Evolutionary conservation across 2,329 filamentous ascomycete species (phyloP).

Genomic region (Chalaropsis ovoidea): DNA sequence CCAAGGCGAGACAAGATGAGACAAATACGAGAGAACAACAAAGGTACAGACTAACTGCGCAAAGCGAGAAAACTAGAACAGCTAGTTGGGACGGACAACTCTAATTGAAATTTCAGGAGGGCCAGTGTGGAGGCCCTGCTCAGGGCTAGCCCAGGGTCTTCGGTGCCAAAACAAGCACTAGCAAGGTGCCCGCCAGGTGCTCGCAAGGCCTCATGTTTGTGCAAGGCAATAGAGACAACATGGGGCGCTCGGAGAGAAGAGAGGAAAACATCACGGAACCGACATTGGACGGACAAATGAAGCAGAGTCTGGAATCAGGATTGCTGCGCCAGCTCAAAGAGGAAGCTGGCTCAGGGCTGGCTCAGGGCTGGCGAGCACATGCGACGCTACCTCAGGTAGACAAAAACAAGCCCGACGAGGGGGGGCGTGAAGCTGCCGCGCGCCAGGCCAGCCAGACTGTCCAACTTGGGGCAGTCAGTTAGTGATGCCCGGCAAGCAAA

Average conservation of each 20-base stretch:
- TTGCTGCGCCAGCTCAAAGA: not conserved
- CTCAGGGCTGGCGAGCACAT: not conserved
- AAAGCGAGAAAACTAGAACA: not conserved
- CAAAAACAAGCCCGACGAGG: not conserved
- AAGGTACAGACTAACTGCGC: not conserved
- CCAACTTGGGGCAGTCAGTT: not conserved
- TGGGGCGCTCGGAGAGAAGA: not conserved
- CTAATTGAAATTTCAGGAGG: conserved; percentile 7
- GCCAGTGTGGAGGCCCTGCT: not conserved
- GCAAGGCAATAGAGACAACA: not conserved
- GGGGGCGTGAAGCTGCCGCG: too few relatives aligned
- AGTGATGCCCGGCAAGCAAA: not conserved
- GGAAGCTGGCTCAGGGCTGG: conserved; percentile 3
- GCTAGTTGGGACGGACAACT: conserved; percentile 3
- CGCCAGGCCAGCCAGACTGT: too few relatives aligned
- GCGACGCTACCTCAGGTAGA: not conserved
- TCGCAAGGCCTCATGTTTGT: not conserved
- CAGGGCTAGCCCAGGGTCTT: not conserved
- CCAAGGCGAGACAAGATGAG: not conserved
- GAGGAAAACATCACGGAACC: not conserved
- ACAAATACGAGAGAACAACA: not conserved
- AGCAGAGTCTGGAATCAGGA: not conserved
- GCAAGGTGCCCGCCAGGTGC: not conserved
- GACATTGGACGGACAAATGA: conserved; percentile 3
- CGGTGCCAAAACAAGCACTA: not conserved